Base-by-base conservation (phyloP, 2,329 filamentous ascomycete species). In the Hysterium pulicare region DNA sequence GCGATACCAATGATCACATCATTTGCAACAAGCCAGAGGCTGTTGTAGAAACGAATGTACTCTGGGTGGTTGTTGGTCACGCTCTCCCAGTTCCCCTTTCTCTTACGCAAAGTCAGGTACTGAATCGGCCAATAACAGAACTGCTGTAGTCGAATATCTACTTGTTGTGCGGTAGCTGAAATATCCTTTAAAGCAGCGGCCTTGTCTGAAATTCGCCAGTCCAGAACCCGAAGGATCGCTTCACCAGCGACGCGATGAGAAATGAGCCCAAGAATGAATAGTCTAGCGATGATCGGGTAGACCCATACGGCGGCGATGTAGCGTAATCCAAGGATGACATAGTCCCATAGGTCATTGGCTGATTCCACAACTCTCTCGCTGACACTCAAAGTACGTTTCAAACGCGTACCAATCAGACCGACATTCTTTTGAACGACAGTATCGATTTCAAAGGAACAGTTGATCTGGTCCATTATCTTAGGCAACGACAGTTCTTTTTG, bases 71-170 rank as follows among this genome's bases (percentile, higher is more conserved):
- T 95, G 36, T 86, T 93, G 0, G 90, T 96, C 42, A 97, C 86
- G 63, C 91, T 97, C 45, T 90, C 87, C 91, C 93, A 97, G 55
- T 95, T 89, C 49, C 84, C 83, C 61, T 95, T 94, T 30, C 90
- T 79, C 59, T 87, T 83, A n/a, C 90, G 84, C 35, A 98, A 69
- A 13, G 90, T 97, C 33, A 91, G 78, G 62, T 97, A 96, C 65
- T 98, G 91, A 68, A 95, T 89, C 2, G 93, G 94, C 90, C 91
- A 97, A 66, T 98, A 98, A 68, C 91, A 97, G 62, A 97, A 97
- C 63, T 98, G 93, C 62, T 97, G 90, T 17, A 98, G 77, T 4
- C 93, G 86, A 51, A 98, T 96, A 68, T 98, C 93, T 26, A 98
- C 84, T 67, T 98, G 93, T 64, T 98, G 93, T 19, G 93, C 93